phyloP scores from a whole-genome alignment of 192 early-diverging fungal genomes.

The Podila clonocystis region DNA sequence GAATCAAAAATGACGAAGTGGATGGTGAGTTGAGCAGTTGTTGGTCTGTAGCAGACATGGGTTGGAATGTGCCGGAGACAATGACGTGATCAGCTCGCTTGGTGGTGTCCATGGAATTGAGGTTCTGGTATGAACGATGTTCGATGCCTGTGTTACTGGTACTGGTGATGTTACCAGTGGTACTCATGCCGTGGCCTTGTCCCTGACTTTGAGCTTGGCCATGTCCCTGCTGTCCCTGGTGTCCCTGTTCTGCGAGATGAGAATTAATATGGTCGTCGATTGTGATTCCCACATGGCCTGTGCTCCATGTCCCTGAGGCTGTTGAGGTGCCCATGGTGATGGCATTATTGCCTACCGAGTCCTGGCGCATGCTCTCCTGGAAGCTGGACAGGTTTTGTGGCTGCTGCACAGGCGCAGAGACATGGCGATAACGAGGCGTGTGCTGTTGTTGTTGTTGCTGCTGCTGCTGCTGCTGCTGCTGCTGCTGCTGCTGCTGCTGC shows the following conservation, averaged over 20 bases:
- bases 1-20: slow-evolving; percentile 1
- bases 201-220: background rate
- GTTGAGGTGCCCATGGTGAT: background rate
- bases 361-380: slow-evolving; percentile 46
- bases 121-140: background rate
- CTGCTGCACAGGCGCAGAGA: slow-evolving; percentile 41
- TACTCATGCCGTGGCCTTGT: slow-evolving; percentile 3
- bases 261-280: slow-evolving; percentile 24
- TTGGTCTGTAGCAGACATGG: background rate
- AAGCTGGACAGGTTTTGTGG: slow-evolving; percentile 40
- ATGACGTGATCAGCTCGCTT: slow-evolving; percentile 4
- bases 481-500: too few relatives aligned
- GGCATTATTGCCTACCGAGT: slow-evolving; percentile 22
- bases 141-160: background rate
- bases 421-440: slow-evolving; percentile 29
- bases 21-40: background rate
- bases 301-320: slow-evolving; percentile 10
- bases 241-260: background rate
- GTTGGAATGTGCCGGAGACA: background rate
- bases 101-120: too few relatives aligned
- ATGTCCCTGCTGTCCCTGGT: background rate
- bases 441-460: slow-evolving; percentile 35
- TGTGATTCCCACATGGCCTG: slow-evolving; percentile 44
- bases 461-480: too few relatives aligned
- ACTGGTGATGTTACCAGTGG: background rate